Base-by-base conservation (phyloP, 192 early-diverging fungal genomes). In the Coemansia sp. region DNA sequence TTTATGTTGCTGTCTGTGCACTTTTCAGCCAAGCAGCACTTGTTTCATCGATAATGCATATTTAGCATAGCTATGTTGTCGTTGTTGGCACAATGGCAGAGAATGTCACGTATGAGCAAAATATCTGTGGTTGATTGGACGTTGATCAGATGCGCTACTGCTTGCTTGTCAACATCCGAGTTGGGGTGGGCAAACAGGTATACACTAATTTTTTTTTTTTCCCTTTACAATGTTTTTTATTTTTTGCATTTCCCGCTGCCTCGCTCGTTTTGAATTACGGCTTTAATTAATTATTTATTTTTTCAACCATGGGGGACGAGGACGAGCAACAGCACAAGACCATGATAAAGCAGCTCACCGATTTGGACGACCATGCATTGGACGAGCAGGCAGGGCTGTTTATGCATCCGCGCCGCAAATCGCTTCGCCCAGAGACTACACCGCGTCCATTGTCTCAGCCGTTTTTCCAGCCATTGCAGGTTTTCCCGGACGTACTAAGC, bases 341-440 rank as follows among this genome's bases (percentile, higher is more conserved):
- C 14, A 79, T 84, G 83, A 79, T 84, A 45, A 84, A 76, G 66
- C 83, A 84, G 78, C 74, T 84, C n/a, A 84, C 83, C 11, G 83
- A 84, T 64, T 63, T 84, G 69, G 83, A 84, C 74, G 83, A 84
- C 83, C 74, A 84, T 45, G 74, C 64, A 25, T 66, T 84, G 60
- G 83, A 84, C 68, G 83, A 84, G 67, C 83, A 81, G 40, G 83
- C 83, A 1, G 83, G 83, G 49, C 68, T 84, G 60, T 84, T 84
- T 46, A 74, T 79, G 74, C 74, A 77, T 63, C 74, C 83, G 27
- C 74, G 80, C 6, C 75, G 71, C 64, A 77, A 82, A 59, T 74
- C 74, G 61, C 64, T 77, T 22, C 70, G 72, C 17, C 60, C 74
- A 24, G 75, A 77, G 31, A 70, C 73, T 15, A 73, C 77, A 11